phyloP scores from a whole-genome alignment of 129 eudicot genomes.

The Pittosporum tobira region DNA sequence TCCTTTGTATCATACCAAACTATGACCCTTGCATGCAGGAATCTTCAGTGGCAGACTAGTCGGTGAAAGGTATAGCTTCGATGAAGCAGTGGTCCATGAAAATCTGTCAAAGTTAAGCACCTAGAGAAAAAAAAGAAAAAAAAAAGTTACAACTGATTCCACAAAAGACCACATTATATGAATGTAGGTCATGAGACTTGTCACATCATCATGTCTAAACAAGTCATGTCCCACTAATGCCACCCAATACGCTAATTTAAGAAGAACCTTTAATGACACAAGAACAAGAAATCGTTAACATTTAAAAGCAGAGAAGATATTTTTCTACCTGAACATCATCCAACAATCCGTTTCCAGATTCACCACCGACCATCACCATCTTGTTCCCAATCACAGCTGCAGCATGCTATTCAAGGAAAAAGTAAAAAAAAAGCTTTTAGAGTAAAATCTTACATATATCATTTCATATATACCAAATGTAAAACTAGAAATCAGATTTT shows the following conservation, averaged over 20 bases:
- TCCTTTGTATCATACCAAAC: slow-evolving; percentile 46
- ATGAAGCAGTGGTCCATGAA: slow-evolving; percentile 83
- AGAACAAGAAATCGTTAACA: not conserved
- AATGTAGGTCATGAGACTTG: too few relatives aligned
- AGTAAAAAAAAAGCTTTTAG: not conserved
- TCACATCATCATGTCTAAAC: too few relatives aligned
- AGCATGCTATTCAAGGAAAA: slow-evolving; percentile 63
- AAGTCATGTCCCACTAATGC: not conserved
- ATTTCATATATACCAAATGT: not conserved
- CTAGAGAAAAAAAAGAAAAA: slow-evolving; percentile 28
- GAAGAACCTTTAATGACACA: not conserved
- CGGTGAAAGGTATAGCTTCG: slow-evolving; percentile 88
- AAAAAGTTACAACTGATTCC: not conserved
- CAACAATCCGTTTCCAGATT: slow-evolving; percentile 65
- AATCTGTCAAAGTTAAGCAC: slow-evolving; percentile 72
- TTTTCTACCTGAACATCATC: slow-evolving; percentile 86
- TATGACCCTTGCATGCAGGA: slow-evolving; percentile 94
- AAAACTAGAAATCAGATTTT: slow-evolving; percentile 5
- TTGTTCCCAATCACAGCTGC: slow-evolving; percentile 91
- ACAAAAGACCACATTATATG: not conserved
- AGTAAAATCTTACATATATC: not conserved
- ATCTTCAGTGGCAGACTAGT: slow-evolving; percentile 87
- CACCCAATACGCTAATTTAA: not conserved
- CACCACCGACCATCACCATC: slow-evolving; percentile 98
- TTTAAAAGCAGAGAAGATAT: not conserved